These are phyloP conservation scores for Metahyphopichia silvanorum DNA, from an alignment of 805 yeast species.

Conservation along the genomic window DNA sequence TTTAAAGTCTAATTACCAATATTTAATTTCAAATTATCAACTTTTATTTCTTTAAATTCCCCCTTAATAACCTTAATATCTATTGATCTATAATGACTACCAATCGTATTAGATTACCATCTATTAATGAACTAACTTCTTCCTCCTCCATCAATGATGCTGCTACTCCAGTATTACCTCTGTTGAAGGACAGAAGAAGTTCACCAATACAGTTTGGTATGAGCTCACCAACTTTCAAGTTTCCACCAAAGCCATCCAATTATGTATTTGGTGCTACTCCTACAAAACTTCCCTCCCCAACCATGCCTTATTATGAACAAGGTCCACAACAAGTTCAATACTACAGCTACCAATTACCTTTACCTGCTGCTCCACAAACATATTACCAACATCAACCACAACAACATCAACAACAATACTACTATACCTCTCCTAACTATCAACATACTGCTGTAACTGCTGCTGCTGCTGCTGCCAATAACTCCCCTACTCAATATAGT, in stretches of 20 bases:
- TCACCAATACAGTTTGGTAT: no score
- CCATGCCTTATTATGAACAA: conserved; percentile 5
- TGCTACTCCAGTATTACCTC: conserved; percentile 2
- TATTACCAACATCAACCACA: conserved; percentile 8
- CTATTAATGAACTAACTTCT: conserved; percentile 23
- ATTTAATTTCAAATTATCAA: no score
- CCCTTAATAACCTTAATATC: background rate
- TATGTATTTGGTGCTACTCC: background rate
- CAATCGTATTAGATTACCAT: conserved; percentile 20
- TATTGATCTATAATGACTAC: conserved; percentile 3
- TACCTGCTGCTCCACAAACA: conserved; percentile 13
- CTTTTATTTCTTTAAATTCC: no score
- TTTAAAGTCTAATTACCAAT: no score
- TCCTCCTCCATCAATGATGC: conserved; percentile 3
- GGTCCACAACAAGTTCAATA: conserved; percentile 5
- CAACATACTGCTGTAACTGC: conserved; percentile 2
- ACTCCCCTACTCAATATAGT: conserved; percentile 10
- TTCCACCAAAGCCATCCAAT: conserved; percentile 1
- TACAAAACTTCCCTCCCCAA: conserved; percentile 9
- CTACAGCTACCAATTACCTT: conserved; percentile 11
- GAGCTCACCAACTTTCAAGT: no score
- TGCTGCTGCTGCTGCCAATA: conserved; percentile 2
- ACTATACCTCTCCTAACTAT: conserved; percentile 1
- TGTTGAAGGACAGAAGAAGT: conserved; percentile 1
- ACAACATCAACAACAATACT: conserved; percentile 4